phyloP scores from a whole-genome alignment of 129 eudicot species.

The Dittrichia graveolens region DNA sequence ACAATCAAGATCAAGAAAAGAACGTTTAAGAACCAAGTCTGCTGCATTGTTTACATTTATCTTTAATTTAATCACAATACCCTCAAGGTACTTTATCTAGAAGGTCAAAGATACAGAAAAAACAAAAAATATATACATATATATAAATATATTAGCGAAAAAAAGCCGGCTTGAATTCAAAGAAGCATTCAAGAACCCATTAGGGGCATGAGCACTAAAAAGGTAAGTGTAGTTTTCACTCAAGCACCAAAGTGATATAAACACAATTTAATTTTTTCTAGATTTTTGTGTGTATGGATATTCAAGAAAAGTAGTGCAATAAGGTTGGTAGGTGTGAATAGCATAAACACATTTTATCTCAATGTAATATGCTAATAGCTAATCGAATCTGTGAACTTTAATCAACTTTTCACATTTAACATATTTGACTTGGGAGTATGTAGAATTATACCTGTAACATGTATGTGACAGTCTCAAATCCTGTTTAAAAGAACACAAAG shows the following conservation, averaged over 20 bases:
- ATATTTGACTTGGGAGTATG: not conserved
- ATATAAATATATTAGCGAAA: not conserved
- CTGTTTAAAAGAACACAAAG: slow-evolving; percentile 37
- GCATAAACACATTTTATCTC: not conserved
- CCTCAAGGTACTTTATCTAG: slow-evolving; percentile 1
- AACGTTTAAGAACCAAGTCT: not conserved
- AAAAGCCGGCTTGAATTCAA: slow-evolving; percentile 11
- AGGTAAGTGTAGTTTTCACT: slow-evolving; percentile 31
- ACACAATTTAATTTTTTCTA: slow-evolving; percentile 3
- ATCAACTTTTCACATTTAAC: not conserved
- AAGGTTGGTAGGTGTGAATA: slow-evolving; percentile 20
- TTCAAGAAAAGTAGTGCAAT: slow-evolving; percentile 18
- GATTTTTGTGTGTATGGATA: slow-evolving; percentile 2
- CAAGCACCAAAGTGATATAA: slow-evolving; percentile 27
- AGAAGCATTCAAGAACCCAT: slow-evolving; percentile 5
- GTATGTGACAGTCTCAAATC: slow-evolving; percentile 89
- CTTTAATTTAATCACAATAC: not conserved
- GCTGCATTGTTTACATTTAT: not conserved
- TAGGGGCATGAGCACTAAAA: slow-evolving; percentile 11
- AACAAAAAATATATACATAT: not conserved
- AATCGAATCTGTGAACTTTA: not conserved
- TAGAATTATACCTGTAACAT: slow-evolving; percentile 73
- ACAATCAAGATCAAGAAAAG: slow-evolving; percentile 13
- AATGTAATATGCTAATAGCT: not conserved
- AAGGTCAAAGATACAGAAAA: slow-evolving; percentile 22